Evolutionary conservation across 768 basidiomycete species (phyloP).

Genomic region (Termitomyces sp.): DNA sequence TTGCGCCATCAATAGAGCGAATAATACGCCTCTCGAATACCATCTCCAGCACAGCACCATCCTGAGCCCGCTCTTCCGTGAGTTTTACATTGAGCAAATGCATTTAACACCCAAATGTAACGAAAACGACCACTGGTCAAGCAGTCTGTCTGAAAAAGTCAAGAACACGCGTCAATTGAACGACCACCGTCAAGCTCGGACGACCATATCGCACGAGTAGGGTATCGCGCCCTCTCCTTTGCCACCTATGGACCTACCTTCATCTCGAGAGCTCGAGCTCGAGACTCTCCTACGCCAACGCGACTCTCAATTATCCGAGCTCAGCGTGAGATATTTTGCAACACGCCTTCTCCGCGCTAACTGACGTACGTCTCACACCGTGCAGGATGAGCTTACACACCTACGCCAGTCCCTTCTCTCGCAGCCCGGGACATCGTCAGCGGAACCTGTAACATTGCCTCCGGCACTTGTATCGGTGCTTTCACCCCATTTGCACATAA

Average conservation of each 20-base stretch:
- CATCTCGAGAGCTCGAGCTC: slow-evolving; percentile 75
- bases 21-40: background rate
- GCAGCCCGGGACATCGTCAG: slow-evolving; percentile 56
- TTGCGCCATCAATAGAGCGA: slow-evolving; percentile 10
- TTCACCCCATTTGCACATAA: slow-evolving; percentile 58
- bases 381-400: slow-evolving; percentile 69
- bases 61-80: background rate
- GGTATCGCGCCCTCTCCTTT: slow-evolving; percentile 7
- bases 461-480: slow-evolving; percentile 67
- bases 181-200: slow-evolving; percentile 13
- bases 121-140: background rate
- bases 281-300: slow-evolving; percentile 75
- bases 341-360: slow-evolving; percentile 4
- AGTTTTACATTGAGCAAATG: background rate
- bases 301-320: slow-evolving; percentile 67
- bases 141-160: background rate
- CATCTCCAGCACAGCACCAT: background rate
- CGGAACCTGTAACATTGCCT: slow-evolving; percentile 67
- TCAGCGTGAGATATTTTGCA: slow-evolving; percentile 52
- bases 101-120: background rate
- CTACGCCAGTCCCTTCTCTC: slow-evolving; percentile 62
- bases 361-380: slow-evolving; percentile 12
- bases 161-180: slow-evolving; percentile 10
- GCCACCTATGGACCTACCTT: slow-evolving; percentile 62
- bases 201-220: slow-evolving; percentile 7